Evolutionary conservation across 139 green algal species (phyloP).

Genomic region (Chlamydomonas sphaeroides): DNA sequence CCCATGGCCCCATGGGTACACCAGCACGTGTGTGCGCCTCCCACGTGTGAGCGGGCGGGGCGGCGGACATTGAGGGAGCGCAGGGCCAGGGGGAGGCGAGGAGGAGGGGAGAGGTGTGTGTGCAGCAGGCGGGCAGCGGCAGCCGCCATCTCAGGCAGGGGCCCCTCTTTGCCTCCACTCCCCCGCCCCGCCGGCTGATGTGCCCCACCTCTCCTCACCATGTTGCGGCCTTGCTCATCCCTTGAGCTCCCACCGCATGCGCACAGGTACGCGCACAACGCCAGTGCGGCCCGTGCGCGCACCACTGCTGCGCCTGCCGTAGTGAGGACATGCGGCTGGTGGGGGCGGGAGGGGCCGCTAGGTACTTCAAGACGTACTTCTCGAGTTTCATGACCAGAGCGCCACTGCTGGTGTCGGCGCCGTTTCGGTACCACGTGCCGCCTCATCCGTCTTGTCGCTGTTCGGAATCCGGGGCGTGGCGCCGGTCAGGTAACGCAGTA

Average conservation of each 20-base stretch:
- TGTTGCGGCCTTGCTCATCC: no score
- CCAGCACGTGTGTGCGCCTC: constrained; percentile 59
- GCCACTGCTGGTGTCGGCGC: no score
- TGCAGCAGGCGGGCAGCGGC: neutral
- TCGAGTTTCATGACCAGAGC: no score
- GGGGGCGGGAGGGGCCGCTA: neutral
- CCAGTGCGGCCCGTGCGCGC: constrained; percentile 65
- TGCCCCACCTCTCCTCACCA: no score
- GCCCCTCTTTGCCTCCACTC: no score
- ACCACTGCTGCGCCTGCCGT: constrained; percentile 78
- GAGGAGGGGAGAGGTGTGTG: neutral
- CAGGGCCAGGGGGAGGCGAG: neutral
- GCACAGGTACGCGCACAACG: constrained; percentile 53
- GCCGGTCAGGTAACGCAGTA: no score
- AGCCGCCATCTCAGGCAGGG: neutral
- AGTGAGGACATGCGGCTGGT: constrained; percentile 70
- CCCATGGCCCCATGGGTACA: constrained; percentile 32
- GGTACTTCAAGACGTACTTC: no score
- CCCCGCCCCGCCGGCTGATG: no score
- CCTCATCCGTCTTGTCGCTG: no score
- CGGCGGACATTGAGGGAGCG: neutral
- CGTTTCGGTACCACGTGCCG: no score
- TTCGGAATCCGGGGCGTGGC: no score
- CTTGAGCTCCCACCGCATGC: neutral
- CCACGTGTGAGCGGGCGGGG: constrained; percentile 8